Evolutionary conservation across 495 filamentous ascomycete species (phyloP).

Genomic region (Lasiosphaeria miniovina): DNA sequence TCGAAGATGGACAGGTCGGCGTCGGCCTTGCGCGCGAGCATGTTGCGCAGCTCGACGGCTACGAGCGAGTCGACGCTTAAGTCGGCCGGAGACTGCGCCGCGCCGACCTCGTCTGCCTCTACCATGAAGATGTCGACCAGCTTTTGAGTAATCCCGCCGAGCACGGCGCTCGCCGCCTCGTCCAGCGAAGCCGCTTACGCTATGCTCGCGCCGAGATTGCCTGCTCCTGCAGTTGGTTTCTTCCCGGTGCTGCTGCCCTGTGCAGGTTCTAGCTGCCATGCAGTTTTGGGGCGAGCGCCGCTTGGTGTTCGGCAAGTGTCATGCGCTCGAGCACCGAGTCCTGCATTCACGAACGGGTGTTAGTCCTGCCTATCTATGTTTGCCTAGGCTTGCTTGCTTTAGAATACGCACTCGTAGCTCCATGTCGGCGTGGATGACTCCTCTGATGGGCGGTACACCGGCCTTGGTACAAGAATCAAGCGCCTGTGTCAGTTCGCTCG

Average conservation of each 20-base stretch:
- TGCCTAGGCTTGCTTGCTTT: background rate
- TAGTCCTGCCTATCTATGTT: background rate
- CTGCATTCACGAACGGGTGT: slow-evolving; percentile 19
- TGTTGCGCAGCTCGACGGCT: slow-evolving; percentile 48
- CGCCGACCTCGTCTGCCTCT: slow-evolving; percentile 31
- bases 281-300: slow-evolving; percentile 44
- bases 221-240: background rate
- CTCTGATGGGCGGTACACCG: slow-evolving; percentile 38
- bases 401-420: slow-evolving; percentile 45
- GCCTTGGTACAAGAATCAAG: slow-evolving; percentile 30
- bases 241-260: background rate
- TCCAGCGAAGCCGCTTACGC: slow-evolving; percentile 11
- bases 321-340: slow-evolving; percentile 49
- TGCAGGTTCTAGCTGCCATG: slow-evolving; percentile 36
- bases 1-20: slow-evolving; percentile 42
- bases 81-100: slow-evolving; percentile 21
- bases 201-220: slow-evolving; percentile 17
- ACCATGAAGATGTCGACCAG: slow-evolving; percentile 37
- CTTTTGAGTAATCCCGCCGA: slow-evolving; percentile 24
- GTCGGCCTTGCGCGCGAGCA: slow-evolving; percentile 32
- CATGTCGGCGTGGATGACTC: slow-evolving; percentile 53
- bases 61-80: slow-evolving; percentile 50
- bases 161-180: slow-evolving; percentile 7
- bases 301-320: slow-evolving; percentile 39
- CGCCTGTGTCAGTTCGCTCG: slow-evolving; percentile 29